These are phyloP conservation scores for Alternaria infectoria DNA, from an alignment of 2,329 filamentous ascomycete genomes.

Conservation along the genomic window DNA sequence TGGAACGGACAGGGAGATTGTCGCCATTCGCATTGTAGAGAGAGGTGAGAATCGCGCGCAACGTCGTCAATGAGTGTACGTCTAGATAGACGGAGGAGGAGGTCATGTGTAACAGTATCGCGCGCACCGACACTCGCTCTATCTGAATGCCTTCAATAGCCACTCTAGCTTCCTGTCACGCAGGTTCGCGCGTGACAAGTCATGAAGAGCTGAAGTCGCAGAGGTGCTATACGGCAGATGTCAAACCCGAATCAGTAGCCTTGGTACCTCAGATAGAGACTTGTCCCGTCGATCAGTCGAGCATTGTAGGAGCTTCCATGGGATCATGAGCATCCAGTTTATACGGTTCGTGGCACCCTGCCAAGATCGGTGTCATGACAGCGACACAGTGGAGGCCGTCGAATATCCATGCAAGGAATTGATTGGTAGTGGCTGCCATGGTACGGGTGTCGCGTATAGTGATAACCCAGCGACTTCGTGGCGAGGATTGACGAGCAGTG, in stretches of 20 bases:
- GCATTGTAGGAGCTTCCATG: background rate
- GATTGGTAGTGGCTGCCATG: background rate
- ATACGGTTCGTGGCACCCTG: background rate
- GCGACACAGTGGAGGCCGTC: background rate
- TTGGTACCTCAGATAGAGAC: background rate
- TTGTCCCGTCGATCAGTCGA: background rate
- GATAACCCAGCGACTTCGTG: background rate
- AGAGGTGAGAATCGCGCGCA: background rate
- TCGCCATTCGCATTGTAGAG: background rate
- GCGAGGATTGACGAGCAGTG: background rate
- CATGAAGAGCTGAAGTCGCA: background rate
- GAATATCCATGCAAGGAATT: background rate
- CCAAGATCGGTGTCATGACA: background rate
- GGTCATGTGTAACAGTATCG: background rate
- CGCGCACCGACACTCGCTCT: background rate
- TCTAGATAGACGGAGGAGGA: background rate
- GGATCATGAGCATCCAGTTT: background rate
- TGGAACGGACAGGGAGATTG: background rate
- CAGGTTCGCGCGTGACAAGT: background rate
- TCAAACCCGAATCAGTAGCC: background rate
- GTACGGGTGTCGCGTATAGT: background rate
- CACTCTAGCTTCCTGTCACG: background rate
- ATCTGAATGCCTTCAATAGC: background rate
- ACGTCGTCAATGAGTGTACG: background rate
- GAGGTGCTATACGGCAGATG: slow-evolving; percentile 5